Evolutionary conservation across 2,329 filamentous ascomycete genomes (phyloP).

Genomic region (Mariannaea elegans): DNA sequence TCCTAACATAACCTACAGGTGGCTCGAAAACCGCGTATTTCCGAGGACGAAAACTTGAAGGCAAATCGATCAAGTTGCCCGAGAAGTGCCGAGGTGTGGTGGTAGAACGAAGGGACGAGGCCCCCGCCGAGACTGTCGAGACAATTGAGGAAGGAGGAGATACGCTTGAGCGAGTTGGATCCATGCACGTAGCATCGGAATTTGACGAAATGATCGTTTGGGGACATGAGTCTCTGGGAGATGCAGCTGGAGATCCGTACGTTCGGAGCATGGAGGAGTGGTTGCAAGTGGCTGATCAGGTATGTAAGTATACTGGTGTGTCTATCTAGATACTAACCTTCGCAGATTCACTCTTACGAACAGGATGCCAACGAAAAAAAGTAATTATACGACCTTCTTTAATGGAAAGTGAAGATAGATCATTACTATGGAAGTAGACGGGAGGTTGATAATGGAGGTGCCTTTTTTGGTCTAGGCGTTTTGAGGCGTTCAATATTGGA

Average conservation of each 20-base stretch:
- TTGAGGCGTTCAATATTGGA: neutral
- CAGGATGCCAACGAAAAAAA: neutral
- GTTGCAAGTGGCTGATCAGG: constrained; percentile 76
- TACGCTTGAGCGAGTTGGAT: constrained; percentile 53
- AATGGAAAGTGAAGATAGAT: too few species aligned
- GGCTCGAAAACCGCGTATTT: constrained; percentile 70
- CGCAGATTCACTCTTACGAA: constrained; percentile 36
- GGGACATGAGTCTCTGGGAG: constrained; percentile 77
- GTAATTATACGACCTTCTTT: neutral
- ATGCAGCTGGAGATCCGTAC: constrained; percentile 72
- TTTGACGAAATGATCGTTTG: constrained; percentile 86
- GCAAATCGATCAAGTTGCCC: constrained; percentile 72
- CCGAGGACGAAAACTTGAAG: constrained; percentile 81
- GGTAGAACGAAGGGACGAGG: constrained; percentile 51
- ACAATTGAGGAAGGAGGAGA: constrained; percentile 56
- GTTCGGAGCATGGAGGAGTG: constrained; percentile 82
- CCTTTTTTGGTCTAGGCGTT: neutral
- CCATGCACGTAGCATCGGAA: constrained; percentile 68
- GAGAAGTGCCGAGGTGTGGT: constrained; percentile 75
- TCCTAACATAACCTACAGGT: constrained; percentile 49
- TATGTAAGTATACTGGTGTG: constrained; percentile 47
- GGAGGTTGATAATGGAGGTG: too few species aligned
- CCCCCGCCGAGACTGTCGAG: constrained; percentile 49
- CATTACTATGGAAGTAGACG: too few species aligned
- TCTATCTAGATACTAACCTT: constrained; percentile 13